These are phyloP conservation scores for Phytophthora idaei DNA, from an alignment of 352 stramenopile species.

Conservation along the genomic window DNA sequence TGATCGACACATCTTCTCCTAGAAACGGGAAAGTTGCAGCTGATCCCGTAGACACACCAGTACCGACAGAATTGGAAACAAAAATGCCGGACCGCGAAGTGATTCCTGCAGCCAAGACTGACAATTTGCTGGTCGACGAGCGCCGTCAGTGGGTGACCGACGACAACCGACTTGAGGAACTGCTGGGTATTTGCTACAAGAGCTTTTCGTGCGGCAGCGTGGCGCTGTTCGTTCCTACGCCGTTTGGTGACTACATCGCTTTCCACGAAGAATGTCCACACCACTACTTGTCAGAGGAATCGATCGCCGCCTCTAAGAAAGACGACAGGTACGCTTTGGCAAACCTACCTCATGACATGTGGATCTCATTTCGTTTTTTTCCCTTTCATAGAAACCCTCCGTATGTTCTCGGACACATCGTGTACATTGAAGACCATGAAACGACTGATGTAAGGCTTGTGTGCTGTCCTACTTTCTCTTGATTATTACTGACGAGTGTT, in stretches of 20 bases:
- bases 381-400: constrained; percentile 54
- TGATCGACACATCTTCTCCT: constrained; percentile 45
- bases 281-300: constrained; percentile 83
- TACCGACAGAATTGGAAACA: constrained; percentile 11
- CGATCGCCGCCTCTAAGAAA: constrained; percentile 74
- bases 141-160: constrained; percentile 57
- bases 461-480: neutral
- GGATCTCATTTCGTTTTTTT: neutral
- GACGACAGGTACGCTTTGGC: constrained; percentile 40
- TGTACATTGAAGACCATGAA: constrained; percentile 85
- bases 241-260: constrained; percentile 86
- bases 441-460: constrained; percentile 47
- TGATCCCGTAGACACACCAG: neutral
- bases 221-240: constrained; percentile 79
- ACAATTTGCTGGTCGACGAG: constrained; percentile 44
- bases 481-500: neutral
- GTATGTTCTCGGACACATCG: constrained; percentile 80
- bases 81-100: constrained; percentile 37
- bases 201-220: constrained; percentile 75
- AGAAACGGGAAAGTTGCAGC: constrained; percentile 11
- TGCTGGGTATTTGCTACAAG: constrained; percentile 86
- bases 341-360: neutral
- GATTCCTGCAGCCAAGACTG: constrained; percentile 34
- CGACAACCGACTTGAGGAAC: constrained; percentile 70
- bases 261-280: constrained; percentile 86